Evolutionary conservation across 176 grass and related monocot genomes (phyloP), one percentile per base, ranked within the genome.

Genomic region (Ensete ventricosum): DNA sequence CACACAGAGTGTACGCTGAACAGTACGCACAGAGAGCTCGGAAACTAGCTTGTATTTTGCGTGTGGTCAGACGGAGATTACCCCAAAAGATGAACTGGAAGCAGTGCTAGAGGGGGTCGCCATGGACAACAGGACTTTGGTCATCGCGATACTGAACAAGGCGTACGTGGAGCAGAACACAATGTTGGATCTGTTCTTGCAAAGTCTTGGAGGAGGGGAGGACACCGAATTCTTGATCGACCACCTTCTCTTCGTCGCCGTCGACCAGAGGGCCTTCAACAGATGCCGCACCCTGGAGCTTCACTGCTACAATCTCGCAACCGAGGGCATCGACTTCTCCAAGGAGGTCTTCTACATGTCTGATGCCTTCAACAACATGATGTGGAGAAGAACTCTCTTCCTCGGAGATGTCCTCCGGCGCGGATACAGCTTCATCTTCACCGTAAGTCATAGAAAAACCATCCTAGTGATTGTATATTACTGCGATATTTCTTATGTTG

Each of bases 271-370:
- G 73, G 72, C 69, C 48, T 73, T 82, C 64, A 48, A 77, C 82
- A 69, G 78, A 53, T 81, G 81, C 82, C 69, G 52, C 77, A 64
- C 64, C 48, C 14, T 92, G 83, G 75, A 81, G 63, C 78, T 65
- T 54, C 53, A 88, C 72, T 86, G 86, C 22, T 71, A 64, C 2
- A 13, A 26, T 11, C 50, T 79, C 20, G 71, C 69, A 19, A 73
- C 3, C 60, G 74, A 10, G 43, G 73, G 49, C n/a, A 77, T 69
- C 65, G 81, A 91, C 84, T 76, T 92, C 50, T 90, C 87, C 12
- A 75, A 72, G 16, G 89, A 96, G 89, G 85, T 79, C 62, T 74
- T 86, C 64, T 96, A 86, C 81, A 96, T 92, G 87, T 88, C 89
- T 11, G 78, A 84, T 55, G 83, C 78, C 0, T 96, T 90, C 84